Percentiles rank a stretch among this genome's conserved stretches.
These are phyloP conservation scores for Tuber melanosporum DNA, from an alignment of 495 filamentous ascomycete genomes.

Conservation along the genomic window DNA sequence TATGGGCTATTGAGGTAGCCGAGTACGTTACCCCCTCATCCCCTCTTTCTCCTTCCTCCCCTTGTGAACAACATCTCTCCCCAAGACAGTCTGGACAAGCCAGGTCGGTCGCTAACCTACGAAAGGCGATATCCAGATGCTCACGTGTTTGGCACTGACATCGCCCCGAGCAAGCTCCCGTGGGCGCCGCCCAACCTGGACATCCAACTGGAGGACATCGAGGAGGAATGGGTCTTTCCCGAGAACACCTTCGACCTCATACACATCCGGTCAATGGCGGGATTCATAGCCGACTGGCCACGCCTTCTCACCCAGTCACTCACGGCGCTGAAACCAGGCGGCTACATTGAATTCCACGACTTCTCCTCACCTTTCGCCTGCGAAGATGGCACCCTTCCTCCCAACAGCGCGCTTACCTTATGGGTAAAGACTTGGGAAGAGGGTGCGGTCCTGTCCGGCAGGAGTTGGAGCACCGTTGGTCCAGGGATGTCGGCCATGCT, in stretches of 20 bases:
- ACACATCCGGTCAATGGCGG: conserved; percentile 50
- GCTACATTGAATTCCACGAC: conserved; percentile 49
- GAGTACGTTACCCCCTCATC: conserved; percentile 22
- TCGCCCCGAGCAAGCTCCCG: conserved; percentile 45
- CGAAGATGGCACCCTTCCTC: conserved; percentile 45
- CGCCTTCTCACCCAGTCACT: conserved; percentile 34
- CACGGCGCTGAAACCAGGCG: conserved; percentile 48
- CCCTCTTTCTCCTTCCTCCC: background rate
- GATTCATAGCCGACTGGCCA: conserved; percentile 51
- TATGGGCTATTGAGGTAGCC: conserved; percentile 36
- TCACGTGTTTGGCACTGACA: conserved; percentile 41
- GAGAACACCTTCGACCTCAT: conserved; percentile 52
- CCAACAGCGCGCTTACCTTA: conserved; percentile 21
- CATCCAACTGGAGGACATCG: conserved; percentile 54
- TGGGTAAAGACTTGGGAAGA: conserved; percentile 44
- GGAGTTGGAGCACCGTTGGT: conserved; percentile 41
- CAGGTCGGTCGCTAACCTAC: conserved; percentile 5
- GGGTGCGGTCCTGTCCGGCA: conserved; percentile 35
- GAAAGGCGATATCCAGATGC: conserved; percentile 19
- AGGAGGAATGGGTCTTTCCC: conserved; percentile 50
- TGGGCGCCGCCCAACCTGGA: conserved; percentile 49
- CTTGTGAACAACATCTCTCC: background rate
- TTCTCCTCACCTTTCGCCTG: conserved; percentile 42
- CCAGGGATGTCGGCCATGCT: conserved; percentile 48
- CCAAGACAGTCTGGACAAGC: background rate